phyloP scores from a whole-genome alignment of 2,329 filamentous ascomycete genomes.

The Colletotrichum sp. region DNA sequence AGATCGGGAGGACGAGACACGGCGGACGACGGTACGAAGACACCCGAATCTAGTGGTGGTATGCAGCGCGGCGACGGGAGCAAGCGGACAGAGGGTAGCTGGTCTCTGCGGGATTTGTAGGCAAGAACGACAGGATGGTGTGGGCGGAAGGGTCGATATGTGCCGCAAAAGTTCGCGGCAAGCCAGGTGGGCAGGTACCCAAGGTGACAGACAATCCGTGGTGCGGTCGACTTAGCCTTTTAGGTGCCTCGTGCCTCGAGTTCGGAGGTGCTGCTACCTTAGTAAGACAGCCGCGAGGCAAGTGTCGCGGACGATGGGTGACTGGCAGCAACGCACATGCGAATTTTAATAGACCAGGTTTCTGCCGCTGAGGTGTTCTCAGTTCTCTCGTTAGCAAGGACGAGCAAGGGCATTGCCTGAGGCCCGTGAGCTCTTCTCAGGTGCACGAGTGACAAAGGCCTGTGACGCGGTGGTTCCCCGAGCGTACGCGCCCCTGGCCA shows the following conservation, averaged over 20 bases:
- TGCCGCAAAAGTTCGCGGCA: not conserved
- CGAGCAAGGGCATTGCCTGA: not conserved
- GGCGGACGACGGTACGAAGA: not conserved
- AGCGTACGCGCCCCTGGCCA: conserved; percentile 2
- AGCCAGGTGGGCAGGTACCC: not conserved
- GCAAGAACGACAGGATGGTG: not conserved
- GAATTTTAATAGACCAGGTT: not conserved
- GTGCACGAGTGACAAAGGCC: not conserved
- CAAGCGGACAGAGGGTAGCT: not conserved
- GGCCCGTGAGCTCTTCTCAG: not conserved
- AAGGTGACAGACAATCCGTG: not conserved
- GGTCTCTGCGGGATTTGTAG: not conserved
- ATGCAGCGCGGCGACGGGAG: not conserved
- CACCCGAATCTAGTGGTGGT: too few species aligned
- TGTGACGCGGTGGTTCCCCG: conserved; percentile 1
- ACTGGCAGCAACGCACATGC: not conserved
- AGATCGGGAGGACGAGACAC: not conserved
- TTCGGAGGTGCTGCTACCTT: not conserved
- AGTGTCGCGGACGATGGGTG: not conserved
- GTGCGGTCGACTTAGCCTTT: not conserved
- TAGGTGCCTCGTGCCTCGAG: not conserved
- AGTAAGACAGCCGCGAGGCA: not conserved
- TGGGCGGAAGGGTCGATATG: not conserved
- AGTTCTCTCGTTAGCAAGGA: not conserved
- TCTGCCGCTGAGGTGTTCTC: not conserved